Evolutionary conservation across 2,329 filamentous ascomycete genomes (phyloP), one percentile per base, ranked within the genome.

Genomic region (Ustilaginoidea virens): DNA sequence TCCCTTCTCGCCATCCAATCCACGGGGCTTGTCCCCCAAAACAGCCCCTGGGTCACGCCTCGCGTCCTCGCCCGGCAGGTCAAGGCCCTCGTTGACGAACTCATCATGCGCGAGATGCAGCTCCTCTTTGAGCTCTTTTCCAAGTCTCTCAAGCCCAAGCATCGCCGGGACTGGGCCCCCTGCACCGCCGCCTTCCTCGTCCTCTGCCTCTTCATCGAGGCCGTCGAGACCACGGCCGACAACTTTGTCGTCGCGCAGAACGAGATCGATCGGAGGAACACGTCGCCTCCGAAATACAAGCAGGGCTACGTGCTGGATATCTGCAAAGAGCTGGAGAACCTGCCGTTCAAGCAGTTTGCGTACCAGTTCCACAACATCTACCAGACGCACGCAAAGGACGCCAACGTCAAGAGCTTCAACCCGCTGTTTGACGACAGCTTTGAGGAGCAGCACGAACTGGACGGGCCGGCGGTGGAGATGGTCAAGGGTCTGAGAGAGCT

Each of bases 311-410:
- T 61, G n/a, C 48, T 66, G 25, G 47, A 50, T 5, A 47, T 62
- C 17, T 66, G 60, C 47, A 46, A 47, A 17, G 61, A 66, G 41
- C 54, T 72, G 26, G 67, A 72, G 42, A 67, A 68, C 38, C 52
- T 71, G 52, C 67, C 67, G 1, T 72, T 72, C 42, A 65, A 61
- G 46, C 66, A 72, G 46, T 69, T 72, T 40, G 63, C 63, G 4
- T 68, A 65, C 36, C 66, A 69, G 46, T 72, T 72, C 43, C 67
- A 72, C 45, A 59, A 69, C 41, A 56, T 69, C 32, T 72, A 69
- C 40, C 65, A 69, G 51, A 71, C 67, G 13, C 63, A 69, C 42
- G 57, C 53, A 31, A 54, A 53, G 37, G 63, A 69, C 36, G 52
- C 53, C 4, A 56, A 57, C 24, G 45, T 55, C 6, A 62, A 53